Percentiles rank a stretch among this genome's conserved stretches.
Conservation (phyloP, 441 rosid species). For the Gossypium gossypioides region DNA sequence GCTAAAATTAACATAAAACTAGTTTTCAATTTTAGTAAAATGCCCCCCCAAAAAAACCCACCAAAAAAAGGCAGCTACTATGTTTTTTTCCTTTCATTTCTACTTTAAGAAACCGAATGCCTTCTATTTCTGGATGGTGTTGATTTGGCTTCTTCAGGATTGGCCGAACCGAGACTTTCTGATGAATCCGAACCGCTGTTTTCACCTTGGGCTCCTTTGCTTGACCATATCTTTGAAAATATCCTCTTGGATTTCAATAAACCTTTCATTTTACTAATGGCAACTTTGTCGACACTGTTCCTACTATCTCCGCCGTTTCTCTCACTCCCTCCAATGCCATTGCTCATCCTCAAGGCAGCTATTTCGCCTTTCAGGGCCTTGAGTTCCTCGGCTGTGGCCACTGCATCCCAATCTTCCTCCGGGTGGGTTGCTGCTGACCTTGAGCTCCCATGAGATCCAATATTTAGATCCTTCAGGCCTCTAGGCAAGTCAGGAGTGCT, state of each 20-base stretch:
- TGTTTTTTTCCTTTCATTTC: background rate
- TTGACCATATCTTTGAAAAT: slow-evolving; percentile 45
- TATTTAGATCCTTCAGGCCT: slow-evolving; percentile 43
- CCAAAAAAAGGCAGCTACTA: background rate
- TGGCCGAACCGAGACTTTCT: slow-evolving; percentile 51
- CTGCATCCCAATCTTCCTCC: slow-evolving; percentile 74
- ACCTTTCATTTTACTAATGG: slow-evolving; percentile 51
- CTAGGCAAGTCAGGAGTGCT: slow-evolving; percentile 70
- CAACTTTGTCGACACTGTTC: slow-evolving; percentile 26
- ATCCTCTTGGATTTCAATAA: slow-evolving; percentile 61
- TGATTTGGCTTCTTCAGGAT: slow-evolving; percentile 36
- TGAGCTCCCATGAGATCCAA: slow-evolving; percentile 51
- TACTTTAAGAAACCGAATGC: slow-evolving; percentile 51
- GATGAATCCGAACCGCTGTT: slow-evolving; percentile 67
- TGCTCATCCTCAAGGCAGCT: slow-evolving; percentile 44
- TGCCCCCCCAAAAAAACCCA: background rate
- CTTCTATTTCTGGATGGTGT: slow-evolving; percentile 68
- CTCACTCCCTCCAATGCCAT: slow-evolving; percentile 27
- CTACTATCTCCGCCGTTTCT: slow-evolving; percentile 26
- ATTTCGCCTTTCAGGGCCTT: slow-evolving; percentile 56
- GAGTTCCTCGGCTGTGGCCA: slow-evolving; percentile 60
- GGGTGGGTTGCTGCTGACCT: slow-evolving; percentile 49
- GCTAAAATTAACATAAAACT: slow-evolving; percentile 15
- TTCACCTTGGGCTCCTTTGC: slow-evolving; percentile 41
- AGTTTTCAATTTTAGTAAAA: slow-evolving; percentile 15